These are phyloP conservation scores for Eucalyptus sp. DNA, from an alignment of 345 rosid species.

Conservation along the genomic window DNA sequence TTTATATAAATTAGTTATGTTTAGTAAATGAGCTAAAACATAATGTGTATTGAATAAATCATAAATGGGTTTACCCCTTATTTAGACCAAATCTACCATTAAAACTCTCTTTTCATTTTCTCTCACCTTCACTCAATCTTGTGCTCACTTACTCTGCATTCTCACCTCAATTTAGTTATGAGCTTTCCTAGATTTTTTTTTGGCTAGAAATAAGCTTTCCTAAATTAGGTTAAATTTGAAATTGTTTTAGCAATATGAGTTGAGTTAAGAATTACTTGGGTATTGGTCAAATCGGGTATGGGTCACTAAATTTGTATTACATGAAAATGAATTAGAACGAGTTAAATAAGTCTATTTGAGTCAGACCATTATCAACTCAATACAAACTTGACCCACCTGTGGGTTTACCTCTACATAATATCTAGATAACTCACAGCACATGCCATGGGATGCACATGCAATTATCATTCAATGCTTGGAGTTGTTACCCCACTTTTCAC, in stretches of 20 bases:
- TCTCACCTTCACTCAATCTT: background rate
- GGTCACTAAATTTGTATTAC: background rate
- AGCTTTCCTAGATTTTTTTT: background rate
- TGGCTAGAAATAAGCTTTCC: background rate
- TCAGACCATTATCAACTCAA: fast-evolving
- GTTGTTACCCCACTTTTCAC: background rate
- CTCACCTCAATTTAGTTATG: background rate
- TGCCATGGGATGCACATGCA: background rate
- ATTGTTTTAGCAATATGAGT: background rate
- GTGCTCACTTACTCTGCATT: fast-evolving
- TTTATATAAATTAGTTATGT: too few relatives aligned
- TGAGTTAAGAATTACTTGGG: fast-evolving
- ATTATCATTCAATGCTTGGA: background rate
- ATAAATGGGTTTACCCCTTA: too few relatives aligned
- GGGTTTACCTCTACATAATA: background rate
- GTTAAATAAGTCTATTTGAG: background rate
- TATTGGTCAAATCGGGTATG: background rate
- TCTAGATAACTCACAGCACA: background rate
- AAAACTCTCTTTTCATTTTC: background rate
- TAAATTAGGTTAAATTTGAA: background rate
- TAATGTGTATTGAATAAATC: too few relatives aligned
- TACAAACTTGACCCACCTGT: background rate
- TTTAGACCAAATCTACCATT: too few relatives aligned
- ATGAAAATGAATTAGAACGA: fast-evolving
- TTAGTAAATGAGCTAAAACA: too few relatives aligned